Evolutionary conservation across 805 yeast genomes (phyloP).

Genomic region (Tetrapisispora pingtungensis): DNA sequence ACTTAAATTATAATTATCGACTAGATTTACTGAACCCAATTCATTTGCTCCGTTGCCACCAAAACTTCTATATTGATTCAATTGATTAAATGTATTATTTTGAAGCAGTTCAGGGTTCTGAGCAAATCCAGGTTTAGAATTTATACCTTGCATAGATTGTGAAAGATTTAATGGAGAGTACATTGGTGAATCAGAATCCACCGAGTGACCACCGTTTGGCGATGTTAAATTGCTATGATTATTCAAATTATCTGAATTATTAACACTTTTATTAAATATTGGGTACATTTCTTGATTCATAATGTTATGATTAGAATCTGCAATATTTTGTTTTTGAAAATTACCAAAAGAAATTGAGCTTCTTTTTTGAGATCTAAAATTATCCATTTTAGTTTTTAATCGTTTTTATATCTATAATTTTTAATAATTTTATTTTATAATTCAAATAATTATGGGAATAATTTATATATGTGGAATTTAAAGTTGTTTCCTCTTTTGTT

Average conservation of each 20-base stretch:
- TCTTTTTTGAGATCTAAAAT: slow-evolving; percentile 22
- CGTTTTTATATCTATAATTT: too few species aligned
- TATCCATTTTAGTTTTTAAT: slow-evolving; percentile 13
- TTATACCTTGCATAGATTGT: slow-evolving; percentile 6
- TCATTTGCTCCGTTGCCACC: neutral
- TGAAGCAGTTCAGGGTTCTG: neutral
- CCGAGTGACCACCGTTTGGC: neutral
- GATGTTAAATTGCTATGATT: neutral
- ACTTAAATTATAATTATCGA: neutral
- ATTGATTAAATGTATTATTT: slow-evolving; percentile 5
- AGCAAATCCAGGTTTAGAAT: neutral
- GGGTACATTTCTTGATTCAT: slow-evolving; percentile 1
- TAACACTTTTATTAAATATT: neutral
- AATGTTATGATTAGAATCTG: neutral
- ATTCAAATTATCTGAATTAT: neutral
- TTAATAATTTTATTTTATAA: too few species aligned
- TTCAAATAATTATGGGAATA: neutral
- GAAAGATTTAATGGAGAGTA: slow-evolving; percentile 23
- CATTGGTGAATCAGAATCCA: slow-evolving; percentile 19
- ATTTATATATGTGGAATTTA: too few species aligned
- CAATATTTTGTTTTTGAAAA: slow-evolving; percentile 9
- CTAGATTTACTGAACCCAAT: neutral
- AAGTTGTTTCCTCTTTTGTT: too few species aligned
- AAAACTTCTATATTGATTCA: slow-evolving; percentile 11
- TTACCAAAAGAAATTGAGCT: slow-evolving; percentile 24